Percentiles rank a stretch among this genome's conserved stretches.
Evolutionary conservation across 106 monocot genomes (phyloP).

Genomic region (Dendrobium officinale): DNA sequence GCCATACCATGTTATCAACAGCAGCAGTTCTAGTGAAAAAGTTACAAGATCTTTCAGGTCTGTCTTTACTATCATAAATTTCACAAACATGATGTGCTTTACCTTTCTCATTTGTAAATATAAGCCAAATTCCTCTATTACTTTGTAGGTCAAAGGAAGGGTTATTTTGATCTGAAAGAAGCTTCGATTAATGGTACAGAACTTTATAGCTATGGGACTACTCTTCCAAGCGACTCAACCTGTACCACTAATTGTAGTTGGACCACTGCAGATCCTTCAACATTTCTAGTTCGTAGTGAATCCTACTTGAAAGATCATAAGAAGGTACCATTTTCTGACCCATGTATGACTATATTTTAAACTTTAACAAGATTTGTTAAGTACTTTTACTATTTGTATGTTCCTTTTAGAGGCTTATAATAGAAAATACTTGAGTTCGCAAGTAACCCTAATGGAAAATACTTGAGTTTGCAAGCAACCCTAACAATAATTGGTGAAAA

Average conservation of each 20-base stretch:
- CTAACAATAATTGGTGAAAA: too few species aligned
- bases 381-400: neutral
- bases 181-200: slow-evolving; percentile 16
- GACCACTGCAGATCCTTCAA: slow-evolving; percentile 78
- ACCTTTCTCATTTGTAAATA: neutral
- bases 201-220: slow-evolving; percentile 64
- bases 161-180: slow-evolving; percentile 61
- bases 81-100: neutral
- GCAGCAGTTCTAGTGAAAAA: slow-evolving; percentile 59
- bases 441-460: too few species aligned
- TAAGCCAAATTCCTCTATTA: neutral
- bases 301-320: slow-evolving; percentile 79
- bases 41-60: slow-evolving; percentile 79
- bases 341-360: neutral
- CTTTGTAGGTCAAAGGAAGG: slow-evolving; percentile 66
- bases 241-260: slow-evolving; percentile 62
- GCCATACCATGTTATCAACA: slow-evolving; percentile 46
- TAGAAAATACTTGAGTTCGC: too few species aligned
- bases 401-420: neutral
- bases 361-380: neutral
- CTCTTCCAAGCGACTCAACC: slow-evolving; percentile 67
- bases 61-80: neutral
- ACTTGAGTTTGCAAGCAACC: too few species aligned
- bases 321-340: slow-evolving; percentile 42
- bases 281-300: slow-evolving; percentile 77